Evolutionary conservation across 176 grass and related monocot genomes (phyloP), one percentile per base, ranked within the genome.

Genomic region (Lolium rigidum): DNA sequence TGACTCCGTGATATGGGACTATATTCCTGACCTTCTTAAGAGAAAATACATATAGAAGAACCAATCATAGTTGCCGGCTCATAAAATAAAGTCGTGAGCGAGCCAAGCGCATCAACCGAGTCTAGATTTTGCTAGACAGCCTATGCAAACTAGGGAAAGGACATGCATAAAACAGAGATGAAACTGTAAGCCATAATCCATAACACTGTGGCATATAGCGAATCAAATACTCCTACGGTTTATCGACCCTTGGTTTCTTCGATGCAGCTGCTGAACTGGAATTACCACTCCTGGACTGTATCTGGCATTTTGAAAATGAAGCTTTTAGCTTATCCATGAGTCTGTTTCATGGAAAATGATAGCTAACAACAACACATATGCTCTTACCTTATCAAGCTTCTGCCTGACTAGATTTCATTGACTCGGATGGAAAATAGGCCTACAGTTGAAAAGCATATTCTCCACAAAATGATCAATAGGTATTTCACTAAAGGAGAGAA

Each of bases 341-440:
- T 39, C 63, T 21, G 25, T 9, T 20, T 13, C 21, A 79, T 31
- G 31, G 24, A 51, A 37, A 65, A 69, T 44, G 47, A 74, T 41
- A 86, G 58, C 26, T 28, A 28, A 35, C 2, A 35, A 10, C 8
- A 44, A 49, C 17, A 48, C 20, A 60, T 5, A 54, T 64, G 67
- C 20, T 57, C 5, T 70, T 70, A 98, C 90, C 95, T 91, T 92
- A 57, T 92, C 93, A 60, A 98, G 91, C 83, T 94, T 94, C 44
- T 88, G 90, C n/a, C 93, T 92, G 35, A 98, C 93, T 50, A 92
- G 58, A 28, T 90, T 92, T 98, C 91, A 98, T 98, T 0, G 90
- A 94, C 44, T 87, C 44, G 2, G 86, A 89, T 79, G 95, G 83
- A 90, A 98, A 98, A 79, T 94, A 98, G 86, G 94, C 93, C 93